Conservation (phyloP, 441 rosid species). For the Jatropha multifida region DNA sequence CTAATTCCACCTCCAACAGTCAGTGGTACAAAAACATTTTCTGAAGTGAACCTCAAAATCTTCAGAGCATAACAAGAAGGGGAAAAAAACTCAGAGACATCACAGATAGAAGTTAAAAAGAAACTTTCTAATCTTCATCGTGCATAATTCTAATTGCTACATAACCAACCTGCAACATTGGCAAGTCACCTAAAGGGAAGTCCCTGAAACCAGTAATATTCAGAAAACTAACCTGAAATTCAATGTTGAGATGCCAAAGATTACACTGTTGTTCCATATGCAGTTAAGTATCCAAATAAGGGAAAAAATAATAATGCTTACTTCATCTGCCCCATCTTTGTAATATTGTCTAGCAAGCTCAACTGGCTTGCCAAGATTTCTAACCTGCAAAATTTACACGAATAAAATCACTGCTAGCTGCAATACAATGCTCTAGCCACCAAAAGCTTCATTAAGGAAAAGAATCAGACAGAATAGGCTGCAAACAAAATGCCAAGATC, state of each 20-base stretch:
- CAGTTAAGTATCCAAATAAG: background rate
- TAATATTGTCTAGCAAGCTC: slow-evolving; percentile 91
- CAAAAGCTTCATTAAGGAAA: slow-evolving; percentile 1
- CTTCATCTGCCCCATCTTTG: slow-evolving; percentile 97
- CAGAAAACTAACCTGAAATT: slow-evolving; percentile 80
- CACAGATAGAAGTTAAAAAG: background rate
- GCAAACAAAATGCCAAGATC: background rate
- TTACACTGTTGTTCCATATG: slow-evolving; percentile 9
- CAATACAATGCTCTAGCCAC: background rate
- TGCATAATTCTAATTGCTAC: slow-evolving; percentile 2
- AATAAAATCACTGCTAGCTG: slow-evolving; percentile 9
- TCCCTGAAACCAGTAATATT: slow-evolving; percentile 94
- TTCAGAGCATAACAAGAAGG: slow-evolving; percentile 32
- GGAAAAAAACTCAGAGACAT: slow-evolving; percentile 14
- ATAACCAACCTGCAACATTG: slow-evolving; percentile 84
- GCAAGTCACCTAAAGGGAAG: slow-evolving; percentile 94
- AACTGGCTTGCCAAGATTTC: slow-evolving; percentile 99
- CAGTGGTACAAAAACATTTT: slow-evolving; percentile 97
- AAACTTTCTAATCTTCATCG: background rate
- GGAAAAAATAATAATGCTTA: slow-evolving; percentile 25
- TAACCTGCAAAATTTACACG: slow-evolving; percentile 51
- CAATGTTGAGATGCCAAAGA: slow-evolving; percentile 18
- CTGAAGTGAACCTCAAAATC: slow-evolving; percentile 86
- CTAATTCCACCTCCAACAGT: slow-evolving; percentile 99
- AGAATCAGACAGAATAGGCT: background rate